Base-by-base conservation (phyloP, 2,329 filamentous ascomycete species). In the Decorospora gaudefroyi region DNA sequence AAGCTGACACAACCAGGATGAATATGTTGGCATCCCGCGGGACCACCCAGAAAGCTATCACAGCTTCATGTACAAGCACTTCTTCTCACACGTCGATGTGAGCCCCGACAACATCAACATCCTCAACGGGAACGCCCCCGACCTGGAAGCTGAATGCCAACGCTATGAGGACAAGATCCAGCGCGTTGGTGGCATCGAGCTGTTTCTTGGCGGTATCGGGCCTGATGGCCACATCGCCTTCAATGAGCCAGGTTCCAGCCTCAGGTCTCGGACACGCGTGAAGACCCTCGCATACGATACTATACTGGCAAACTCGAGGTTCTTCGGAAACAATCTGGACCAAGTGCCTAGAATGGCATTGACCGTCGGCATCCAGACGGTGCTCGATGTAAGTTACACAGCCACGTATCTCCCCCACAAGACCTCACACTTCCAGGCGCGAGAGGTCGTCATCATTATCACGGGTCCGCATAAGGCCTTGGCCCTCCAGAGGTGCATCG, bases 51-150 rank as follows among this genome's bases (percentile, higher is more conserved):
- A 93, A 69, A 90, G 85, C 62, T 95, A 95, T 73, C 89, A 95
- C 75, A 88, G 85, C 55, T 95, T 93, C 76, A 93, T 95, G 89
- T 95, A 90, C 81, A 88, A 87, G 72, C 80, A 93, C 74, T 90
- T 95, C 78, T 95, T 95, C 77, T 88, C 86, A 29, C 88, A 84
- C 54, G 85, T 93, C 59, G 88, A 95, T 65, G 85, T 93, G 58
- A 81, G 84, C 55, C 89, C 89, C 4, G 79, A 81, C 63, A 91
- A 92, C 68, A 89, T 93, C 66, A 85, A 95, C 73, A 90, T 93
- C 62, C 80, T 92, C 26, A 83, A 92, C 65, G 88, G 88, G 62
- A 92, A 91, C 65, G 87, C 88, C 0, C 73, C 80, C 10, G 87
- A 89, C 64, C 81, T 90, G 2, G 83, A 85, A 54, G 83, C 82